A percentile compares a stretch with the other conserved stretches of the same genome.
These are phyloP conservation scores for Mycena olivaceomarginata DNA, from an alignment of 768 basidiomycete species.

Conservation along the genomic window DNA sequence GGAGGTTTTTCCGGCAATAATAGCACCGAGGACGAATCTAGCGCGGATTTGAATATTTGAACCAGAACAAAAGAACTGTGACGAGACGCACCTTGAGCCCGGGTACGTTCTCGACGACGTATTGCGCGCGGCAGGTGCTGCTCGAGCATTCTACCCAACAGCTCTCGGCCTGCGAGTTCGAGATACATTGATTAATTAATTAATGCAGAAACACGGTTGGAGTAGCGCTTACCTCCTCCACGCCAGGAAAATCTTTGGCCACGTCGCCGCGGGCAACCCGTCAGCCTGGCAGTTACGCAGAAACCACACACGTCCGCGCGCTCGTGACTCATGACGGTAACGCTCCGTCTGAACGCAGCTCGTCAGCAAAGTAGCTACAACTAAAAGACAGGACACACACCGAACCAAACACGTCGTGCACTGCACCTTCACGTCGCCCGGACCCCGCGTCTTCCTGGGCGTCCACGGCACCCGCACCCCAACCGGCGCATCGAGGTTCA, in stretches of 20 bases:
- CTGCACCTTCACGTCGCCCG: constrained; percentile 48
- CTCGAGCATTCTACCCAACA: constrained; percentile 53
- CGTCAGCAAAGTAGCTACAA: neutral
- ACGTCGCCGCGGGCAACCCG: neutral
- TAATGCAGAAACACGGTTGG: too few relatives aligned
- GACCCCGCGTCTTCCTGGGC: constrained; percentile 49
- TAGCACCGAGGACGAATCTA: constrained; percentile 51
- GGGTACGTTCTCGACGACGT: constrained; percentile 45
- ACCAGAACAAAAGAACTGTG: neutral
- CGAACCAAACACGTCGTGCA: constrained; percentile 46
- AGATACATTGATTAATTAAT: neutral
- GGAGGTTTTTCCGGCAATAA: constrained; percentile 48
- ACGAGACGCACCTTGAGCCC: constrained; percentile 31
- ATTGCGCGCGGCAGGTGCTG: constrained; percentile 49
- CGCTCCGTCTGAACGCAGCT: constrained; percentile 42
- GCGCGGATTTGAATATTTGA: neutral
- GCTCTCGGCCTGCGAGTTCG: constrained; percentile 37
- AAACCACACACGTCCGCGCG: constrained; percentile 42
- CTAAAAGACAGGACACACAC: constrained; percentile 17
- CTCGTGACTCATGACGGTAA: constrained; percentile 49
- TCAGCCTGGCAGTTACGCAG: constrained; percentile 35
- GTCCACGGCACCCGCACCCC: constrained; percentile 47
- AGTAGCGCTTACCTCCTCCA: constrained; percentile 19
- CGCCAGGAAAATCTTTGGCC: constrained; percentile 30
- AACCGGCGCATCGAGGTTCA: constrained; percentile 50